Base-by-base conservation (phyloP, 1,284 basidiomycete species). In the Rhodotorula sp. region DNA sequence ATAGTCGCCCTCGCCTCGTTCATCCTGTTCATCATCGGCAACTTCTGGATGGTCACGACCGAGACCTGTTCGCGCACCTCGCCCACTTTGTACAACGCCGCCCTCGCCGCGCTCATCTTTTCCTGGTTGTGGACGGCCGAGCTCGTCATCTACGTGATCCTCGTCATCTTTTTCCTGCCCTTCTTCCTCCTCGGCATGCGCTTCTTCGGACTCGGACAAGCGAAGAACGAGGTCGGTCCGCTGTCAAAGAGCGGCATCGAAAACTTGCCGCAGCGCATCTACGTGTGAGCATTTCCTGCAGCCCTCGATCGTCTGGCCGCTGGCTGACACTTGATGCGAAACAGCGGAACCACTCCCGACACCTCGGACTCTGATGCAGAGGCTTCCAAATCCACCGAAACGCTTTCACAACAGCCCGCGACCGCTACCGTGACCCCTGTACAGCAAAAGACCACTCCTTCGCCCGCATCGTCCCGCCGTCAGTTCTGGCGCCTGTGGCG, bases 181-280 rank as follows among this genome's bases (percentile, higher is more conserved):
- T 60, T 77, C 50, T 47, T 72, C 38, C 69, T 75, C 49, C 38
- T 73, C 56, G 64, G 69, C 31, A 58, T 72, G 10, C 70, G 77
- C 21, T 58, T 50, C 34, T 75, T 74, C 60, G 77, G 77, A 7
- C 54, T 71, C n/a, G 71, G 75, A 7, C 70, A 73, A 45, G 69
- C 72, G 66, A 74, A 75, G 64, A 70, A 73, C 66, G 76, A 78
- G 54, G 63, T 79, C 58, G 78, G 77, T 3, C 77, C 77, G 34
- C 68, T 79, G 31, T 60, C 49, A 18, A 73, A 76, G 64, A 55
- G 59, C 8, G 74, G 76, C 45, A 75, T 79, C 23, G 73, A 71
- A 12, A 76, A 73, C 50, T 55, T 76, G 19, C 74, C 74, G 3
- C 60, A 66, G 14, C 59, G 67, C 5, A 50, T 76, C 52, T 76